Conservation (phyloP, 495 filamentous ascomycete species). For the Neurospora intermedia region DNA sequence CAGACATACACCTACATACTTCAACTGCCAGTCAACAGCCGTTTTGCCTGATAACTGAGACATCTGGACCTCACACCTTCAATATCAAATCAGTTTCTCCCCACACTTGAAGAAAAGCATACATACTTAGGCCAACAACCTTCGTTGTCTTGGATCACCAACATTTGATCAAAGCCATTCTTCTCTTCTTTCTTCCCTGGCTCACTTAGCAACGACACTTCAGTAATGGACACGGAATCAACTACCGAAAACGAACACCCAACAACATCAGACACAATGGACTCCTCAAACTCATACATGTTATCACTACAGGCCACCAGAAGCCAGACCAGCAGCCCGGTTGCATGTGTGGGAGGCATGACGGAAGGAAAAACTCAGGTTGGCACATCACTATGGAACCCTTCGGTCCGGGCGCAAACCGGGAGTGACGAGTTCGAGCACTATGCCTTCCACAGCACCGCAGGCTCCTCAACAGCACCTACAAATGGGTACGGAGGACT, state of each 20-base stretch:
- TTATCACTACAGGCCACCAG: neutral
- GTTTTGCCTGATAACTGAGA: neutral
- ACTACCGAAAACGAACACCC: neutral
- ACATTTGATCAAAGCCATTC: neutral
- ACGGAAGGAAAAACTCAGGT: neutral
- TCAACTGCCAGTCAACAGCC: neutral
- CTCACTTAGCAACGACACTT: neutral
- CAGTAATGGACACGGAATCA: neutral
- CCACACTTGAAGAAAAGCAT: neutral
- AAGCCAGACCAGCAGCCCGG: neutral
- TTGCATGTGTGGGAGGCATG: neutral
- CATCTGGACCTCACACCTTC: neutral
- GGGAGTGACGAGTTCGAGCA: conserved; percentile 15
- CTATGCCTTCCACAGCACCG: conserved; percentile 19
- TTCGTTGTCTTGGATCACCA: neutral
- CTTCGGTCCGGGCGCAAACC: conserved; percentile 5
- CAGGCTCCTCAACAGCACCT: conserved; percentile 2
- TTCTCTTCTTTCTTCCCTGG: neutral
- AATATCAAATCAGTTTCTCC: neutral
- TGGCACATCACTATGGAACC: conserved; percentile 9
- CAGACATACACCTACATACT: neutral
- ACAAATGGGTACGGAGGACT: conserved; percentile 1
- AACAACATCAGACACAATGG: neutral
- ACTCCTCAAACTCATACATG: neutral
- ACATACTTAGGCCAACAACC: neutral